Conservation (phyloP, 2,329 filamentous ascomycete species). For the Chalaropsis thielavioides region DNA sequence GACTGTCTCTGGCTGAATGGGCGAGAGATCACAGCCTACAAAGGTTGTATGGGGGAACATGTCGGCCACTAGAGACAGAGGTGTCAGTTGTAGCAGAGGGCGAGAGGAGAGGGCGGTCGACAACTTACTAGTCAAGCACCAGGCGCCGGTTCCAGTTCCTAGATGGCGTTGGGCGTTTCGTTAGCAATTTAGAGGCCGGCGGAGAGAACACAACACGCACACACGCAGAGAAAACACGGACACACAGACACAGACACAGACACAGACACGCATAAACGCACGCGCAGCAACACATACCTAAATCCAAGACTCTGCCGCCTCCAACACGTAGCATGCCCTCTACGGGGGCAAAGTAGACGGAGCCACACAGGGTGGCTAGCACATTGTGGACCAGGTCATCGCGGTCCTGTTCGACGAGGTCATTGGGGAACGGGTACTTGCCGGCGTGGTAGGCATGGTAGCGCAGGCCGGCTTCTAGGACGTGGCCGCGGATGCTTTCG, state of each 20-base stretch:
- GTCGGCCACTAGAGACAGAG: slow-evolving; percentile 34
- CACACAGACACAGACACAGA: slow-evolving; percentile 31
- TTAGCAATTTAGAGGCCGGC: neutral
- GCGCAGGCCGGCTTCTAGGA: slow-evolving; percentile 31
- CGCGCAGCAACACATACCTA: slow-evolving; percentile 27
- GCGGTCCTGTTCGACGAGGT: slow-evolving; percentile 30
- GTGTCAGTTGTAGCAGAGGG: slow-evolving; percentile 35
- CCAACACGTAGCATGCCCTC: slow-evolving; percentile 24
- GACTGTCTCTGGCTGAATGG: slow-evolving; percentile 38
- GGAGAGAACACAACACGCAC: too few species aligned
- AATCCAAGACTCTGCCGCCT: slow-evolving; percentile 33
- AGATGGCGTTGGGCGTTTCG: neutral
- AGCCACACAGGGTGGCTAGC: slow-evolving; percentile 27
- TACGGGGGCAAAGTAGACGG: slow-evolving; percentile 33
- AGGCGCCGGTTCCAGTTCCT: slow-evolving; percentile 39
- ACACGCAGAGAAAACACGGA: too few species aligned
- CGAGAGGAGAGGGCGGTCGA: neutral
- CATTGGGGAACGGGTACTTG: slow-evolving; percentile 31
- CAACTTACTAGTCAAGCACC: slow-evolving; percentile 36
- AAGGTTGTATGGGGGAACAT: slow-evolving; percentile 31
- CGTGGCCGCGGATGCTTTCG: slow-evolving; percentile 31
- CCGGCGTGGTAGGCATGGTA: slow-evolving; percentile 30
- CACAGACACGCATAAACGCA: slow-evolving; percentile 29
- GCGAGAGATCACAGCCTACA: slow-evolving; percentile 37
- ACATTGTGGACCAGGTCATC: slow-evolving; percentile 31